These are phyloP conservation scores for Trichosporon sp. DNA, from an alignment of 1,284 basidiomycete species.

Conservation along the genomic window DNA sequence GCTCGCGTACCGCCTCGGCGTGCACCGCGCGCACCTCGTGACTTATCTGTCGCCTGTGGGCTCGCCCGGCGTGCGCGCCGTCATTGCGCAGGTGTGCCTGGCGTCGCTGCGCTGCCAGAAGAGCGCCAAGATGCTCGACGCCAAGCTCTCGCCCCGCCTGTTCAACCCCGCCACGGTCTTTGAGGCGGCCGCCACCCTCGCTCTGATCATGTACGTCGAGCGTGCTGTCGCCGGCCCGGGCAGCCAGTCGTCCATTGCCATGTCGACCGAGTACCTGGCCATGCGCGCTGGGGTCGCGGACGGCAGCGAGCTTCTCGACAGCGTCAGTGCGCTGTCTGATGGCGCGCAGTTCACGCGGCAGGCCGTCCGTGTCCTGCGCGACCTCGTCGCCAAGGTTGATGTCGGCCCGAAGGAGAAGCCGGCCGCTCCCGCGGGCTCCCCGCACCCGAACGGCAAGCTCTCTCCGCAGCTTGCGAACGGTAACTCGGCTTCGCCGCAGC, in stretches of 20 bases:
- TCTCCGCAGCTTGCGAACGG: constrained; percentile 7
- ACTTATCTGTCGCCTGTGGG: constrained; percentile 33
- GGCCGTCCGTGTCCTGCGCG: constrained; percentile 34
- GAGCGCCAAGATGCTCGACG: constrained; percentile 41
- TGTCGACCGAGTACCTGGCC: constrained; percentile 26
- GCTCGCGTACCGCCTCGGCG: constrained; percentile 35
- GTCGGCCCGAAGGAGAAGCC: constrained; percentile 12
- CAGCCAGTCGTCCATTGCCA: constrained; percentile 11
- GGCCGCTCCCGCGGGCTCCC: background rate
- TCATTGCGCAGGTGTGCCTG: constrained; percentile 35
- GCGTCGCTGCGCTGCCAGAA: constrained; percentile 37
- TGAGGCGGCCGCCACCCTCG: constrained; percentile 36
- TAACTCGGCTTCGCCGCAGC: background rate
- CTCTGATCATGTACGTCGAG: constrained; percentile 40
- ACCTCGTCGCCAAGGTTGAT: constrained; percentile 22
- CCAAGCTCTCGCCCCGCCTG: constrained; percentile 37
- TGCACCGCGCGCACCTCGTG: constrained; percentile 38
- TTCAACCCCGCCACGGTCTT: constrained; percentile 39
- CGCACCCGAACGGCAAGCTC: constrained; percentile 11
- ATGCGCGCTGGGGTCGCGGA: constrained; percentile 38
- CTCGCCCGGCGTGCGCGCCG: constrained; percentile 27
- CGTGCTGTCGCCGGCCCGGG: constrained; percentile 22
- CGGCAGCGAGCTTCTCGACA: constrained; percentile 41
- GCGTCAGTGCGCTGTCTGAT: constrained; percentile 19
- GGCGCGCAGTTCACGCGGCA: constrained; percentile 25